Conservation (phyloP, 805 yeast genomes). For the Clavispora phyllophila region DNA sequence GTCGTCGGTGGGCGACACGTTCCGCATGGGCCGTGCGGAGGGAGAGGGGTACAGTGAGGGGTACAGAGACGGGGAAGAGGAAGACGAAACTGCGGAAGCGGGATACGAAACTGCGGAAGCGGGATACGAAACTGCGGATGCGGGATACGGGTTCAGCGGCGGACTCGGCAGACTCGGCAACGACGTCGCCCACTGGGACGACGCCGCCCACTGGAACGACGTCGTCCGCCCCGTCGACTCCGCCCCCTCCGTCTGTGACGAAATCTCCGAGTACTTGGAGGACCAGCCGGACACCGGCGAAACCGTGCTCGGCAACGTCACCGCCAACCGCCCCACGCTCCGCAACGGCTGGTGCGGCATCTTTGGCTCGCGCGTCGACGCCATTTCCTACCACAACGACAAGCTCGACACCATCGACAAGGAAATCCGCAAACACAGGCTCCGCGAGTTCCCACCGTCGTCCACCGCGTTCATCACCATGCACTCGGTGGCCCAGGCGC, state of each 20-base stretch:
- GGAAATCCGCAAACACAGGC: slow-evolving; percentile 61
- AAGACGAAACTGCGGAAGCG: background rate
- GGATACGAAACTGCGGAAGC: background rate
- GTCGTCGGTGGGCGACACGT: slow-evolving; percentile 25
- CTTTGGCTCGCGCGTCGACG: slow-evolving; percentile 69
- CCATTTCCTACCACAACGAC: slow-evolving; percentile 71
- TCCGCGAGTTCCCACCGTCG: slow-evolving; percentile 69
- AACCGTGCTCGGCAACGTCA: slow-evolving; percentile 20
- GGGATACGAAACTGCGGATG: background rate
- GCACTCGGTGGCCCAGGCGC: slow-evolving; percentile 94
- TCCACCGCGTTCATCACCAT: slow-evolving; percentile 92
- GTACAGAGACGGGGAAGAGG: background rate
- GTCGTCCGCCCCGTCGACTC: background rate
- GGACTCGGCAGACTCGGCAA: too few species aligned
- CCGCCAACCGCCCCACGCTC: slow-evolving; percentile 52
- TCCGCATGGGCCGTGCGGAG: slow-evolving; percentile 13
- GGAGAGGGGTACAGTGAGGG: background rate
- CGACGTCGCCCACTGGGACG: background rate
- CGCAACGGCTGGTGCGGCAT: slow-evolving; percentile 57
- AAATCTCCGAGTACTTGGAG: slow-evolving; percentile 22
- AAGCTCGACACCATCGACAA: slow-evolving; percentile 65
- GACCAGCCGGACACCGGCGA: slow-evolving; percentile 4
- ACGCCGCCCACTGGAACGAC: background rate
- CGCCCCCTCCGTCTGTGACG: slow-evolving; percentile 18
- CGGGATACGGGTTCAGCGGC: too few species aligned